Conservation (phyloP, 192 early-diverging fungal species). For the Entomortierella parvispora region DNA sequence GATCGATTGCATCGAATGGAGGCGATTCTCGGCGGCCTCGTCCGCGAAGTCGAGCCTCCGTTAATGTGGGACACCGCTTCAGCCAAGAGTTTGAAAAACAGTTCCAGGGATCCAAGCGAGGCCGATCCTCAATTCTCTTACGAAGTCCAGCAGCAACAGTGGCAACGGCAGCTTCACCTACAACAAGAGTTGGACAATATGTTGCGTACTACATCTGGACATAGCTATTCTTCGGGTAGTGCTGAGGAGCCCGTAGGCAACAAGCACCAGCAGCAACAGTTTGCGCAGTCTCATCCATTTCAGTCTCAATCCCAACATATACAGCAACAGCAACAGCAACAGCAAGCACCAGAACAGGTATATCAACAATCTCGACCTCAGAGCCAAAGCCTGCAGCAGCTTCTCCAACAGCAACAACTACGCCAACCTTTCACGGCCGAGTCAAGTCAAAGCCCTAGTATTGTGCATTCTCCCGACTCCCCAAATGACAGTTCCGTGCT, state of each 20-base stretch:
- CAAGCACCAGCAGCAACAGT: conserved; percentile 25
- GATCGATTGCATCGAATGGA: conserved; percentile 77
- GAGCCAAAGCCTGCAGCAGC: conserved; percentile 6
- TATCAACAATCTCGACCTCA: not conserved
- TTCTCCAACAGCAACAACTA: conserved; percentile 7
- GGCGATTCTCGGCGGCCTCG: conserved; percentile 66
- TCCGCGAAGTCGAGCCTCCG: conserved; percentile 56
- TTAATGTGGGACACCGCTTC: no score
- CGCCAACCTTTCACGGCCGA: not conserved
- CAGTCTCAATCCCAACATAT: no score
- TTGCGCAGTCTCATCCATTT: no score
- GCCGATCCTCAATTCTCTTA: not conserved
- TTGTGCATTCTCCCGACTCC: conserved; percentile 6
- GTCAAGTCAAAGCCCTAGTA: conserved; percentile 20
- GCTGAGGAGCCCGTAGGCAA: no score
- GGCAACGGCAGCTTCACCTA: conserved; percentile 26
- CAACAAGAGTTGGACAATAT: conserved; percentile 18
- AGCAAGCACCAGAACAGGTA: not conserved
- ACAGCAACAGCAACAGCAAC: conserved; percentile 8
- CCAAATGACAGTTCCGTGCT: conserved; percentile 9
- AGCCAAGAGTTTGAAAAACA: no score
- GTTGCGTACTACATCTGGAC: no score
- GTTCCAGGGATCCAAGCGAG: not conserved
- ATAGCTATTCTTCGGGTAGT: no score
- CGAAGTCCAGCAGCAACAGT: conserved; percentile 10